These are phyloP conservation scores for Plantago lanceolata DNA, from an alignment of 305 asterid species.

Conservation along the genomic window DNA sequence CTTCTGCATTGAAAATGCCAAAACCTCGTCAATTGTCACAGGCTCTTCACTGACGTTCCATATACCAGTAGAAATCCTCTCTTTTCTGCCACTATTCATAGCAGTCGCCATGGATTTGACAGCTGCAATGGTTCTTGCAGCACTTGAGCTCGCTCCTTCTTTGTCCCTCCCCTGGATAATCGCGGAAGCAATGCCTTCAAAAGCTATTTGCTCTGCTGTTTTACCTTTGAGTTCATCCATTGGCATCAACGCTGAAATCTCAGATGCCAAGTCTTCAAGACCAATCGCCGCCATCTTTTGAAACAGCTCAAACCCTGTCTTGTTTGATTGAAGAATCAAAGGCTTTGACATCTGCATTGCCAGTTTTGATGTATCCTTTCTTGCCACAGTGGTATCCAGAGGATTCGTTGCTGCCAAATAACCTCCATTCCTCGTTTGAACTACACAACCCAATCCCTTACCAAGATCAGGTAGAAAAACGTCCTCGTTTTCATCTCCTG, in stretches of 20 bases:
- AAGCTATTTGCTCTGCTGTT: slow-evolving; percentile 88
- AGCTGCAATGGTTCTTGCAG: slow-evolving; percentile 60
- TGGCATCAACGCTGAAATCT: slow-evolving; percentile 57
- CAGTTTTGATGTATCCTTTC: slow-evolving; percentile 62
- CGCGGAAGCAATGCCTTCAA: slow-evolving; percentile 86
- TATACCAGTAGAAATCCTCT: slow-evolving; percentile 64
- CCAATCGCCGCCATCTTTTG: slow-evolving; percentile 70
- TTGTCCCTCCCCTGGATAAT: slow-evolving; percentile 71
- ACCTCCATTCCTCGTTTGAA: slow-evolving; percentile 86
- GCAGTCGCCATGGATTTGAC: slow-evolving; percentile 70
- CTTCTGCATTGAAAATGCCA: slow-evolving; percentile 69
- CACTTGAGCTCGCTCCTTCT: slow-evolving; percentile 80
- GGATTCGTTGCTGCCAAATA: slow-evolving; percentile 80
- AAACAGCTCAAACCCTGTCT: slow-evolving; percentile 60
- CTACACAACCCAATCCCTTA: slow-evolving; percentile 72
- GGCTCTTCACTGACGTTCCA: slow-evolving; percentile 69
- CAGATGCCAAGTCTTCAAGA: slow-evolving; percentile 53
- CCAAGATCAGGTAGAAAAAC: slow-evolving; percentile 69
- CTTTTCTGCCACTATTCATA: slow-evolving; percentile 51
- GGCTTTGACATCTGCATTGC: slow-evolving; percentile 87
- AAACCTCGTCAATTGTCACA: slow-evolving; percentile 44
- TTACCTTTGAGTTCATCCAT: slow-evolving; percentile 77
- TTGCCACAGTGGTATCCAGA: slow-evolving; percentile 34
- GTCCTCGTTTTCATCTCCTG: slow-evolving; percentile 33
- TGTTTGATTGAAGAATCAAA: slow-evolving; percentile 38